These are phyloP conservation scores for Nemophila menziesii DNA, from an alignment of 257 asterid species.

Conservation along the genomic window DNA sequence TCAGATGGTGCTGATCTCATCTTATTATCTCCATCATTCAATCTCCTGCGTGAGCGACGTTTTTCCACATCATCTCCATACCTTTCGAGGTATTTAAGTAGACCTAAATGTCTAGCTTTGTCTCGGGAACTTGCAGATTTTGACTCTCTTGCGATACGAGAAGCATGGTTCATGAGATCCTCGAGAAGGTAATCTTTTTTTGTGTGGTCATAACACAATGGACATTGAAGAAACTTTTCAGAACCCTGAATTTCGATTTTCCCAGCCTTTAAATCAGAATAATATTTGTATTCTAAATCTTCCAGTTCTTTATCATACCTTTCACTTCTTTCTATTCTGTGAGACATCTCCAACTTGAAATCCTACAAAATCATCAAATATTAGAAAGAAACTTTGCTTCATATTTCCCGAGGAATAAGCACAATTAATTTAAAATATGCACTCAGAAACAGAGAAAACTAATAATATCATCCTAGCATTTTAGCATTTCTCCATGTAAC, in stretches of 20 bases:
- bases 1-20: conserved; percentile 3
- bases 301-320: conserved; percentile 30
- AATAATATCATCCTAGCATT: too few relatives aligned
- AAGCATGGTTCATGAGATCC: conserved; percentile 60
- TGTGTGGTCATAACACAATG: conserved; percentile 41
- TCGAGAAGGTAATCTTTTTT: conserved; percentile 40
- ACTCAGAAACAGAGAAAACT: not conserved
- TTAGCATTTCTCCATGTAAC: too few relatives aligned
- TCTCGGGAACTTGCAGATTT: conserved; percentile 50
- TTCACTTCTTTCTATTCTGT: conserved; percentile 23
- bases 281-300: conserved; percentile 35
- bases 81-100: conserved; percentile 51
- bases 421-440: too few relatives aligned
- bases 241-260: conserved; percentile 29
- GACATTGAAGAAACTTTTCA: conserved; percentile 46
- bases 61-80: conserved; percentile 20
- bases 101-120: conserved; percentile 56
- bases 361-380: not conserved
- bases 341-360: conserved; percentile 41
- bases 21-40: conserved; percentile 14
- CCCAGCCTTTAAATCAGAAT: conserved; percentile 43
- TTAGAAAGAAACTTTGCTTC: too few relatives aligned
- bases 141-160: conserved; percentile 51
- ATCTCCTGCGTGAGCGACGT: conserved; percentile 18
- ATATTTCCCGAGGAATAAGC: too few relatives aligned